Conservation (phyloP, 202 grass and related monocot genomes). For the Schoenoplectus tabernaemontani region DNA sequence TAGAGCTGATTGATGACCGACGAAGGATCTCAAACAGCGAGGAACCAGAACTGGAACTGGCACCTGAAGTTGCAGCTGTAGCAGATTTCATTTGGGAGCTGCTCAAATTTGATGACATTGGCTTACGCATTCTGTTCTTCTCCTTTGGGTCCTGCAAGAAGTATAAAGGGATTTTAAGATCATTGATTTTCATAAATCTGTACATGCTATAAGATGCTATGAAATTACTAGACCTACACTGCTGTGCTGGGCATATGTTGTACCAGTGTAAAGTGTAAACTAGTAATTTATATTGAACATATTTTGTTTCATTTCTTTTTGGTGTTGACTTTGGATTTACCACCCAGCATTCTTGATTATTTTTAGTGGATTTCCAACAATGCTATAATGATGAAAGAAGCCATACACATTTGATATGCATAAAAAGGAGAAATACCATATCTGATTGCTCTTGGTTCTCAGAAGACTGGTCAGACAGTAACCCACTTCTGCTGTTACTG, state of each 20-base stretch:
- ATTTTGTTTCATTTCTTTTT: not conserved
- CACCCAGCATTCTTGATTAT: not conserved
- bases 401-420: not conserved
- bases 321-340: not conserved
- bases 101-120: conserved; percentile 38
- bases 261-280: too few species aligned
- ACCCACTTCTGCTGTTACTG: conserved; percentile 60
- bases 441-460: conserved; percentile 35
- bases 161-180: not conserved
- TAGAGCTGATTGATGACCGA: conserved; percentile 37
- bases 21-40: conserved; percentile 64
- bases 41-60: conserved; percentile 28
- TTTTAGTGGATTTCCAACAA: not conserved
- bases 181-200: not conserved
- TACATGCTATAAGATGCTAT: not conserved
- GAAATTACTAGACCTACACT: not conserved
- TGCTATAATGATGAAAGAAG: not conserved
- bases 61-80: conserved; percentile 15
- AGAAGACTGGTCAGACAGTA: conserved; percentile 31
- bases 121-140: not conserved
- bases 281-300: not conserved
- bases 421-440: conserved; percentile 24
- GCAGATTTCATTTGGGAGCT: conserved; percentile 54
- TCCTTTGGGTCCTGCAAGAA: conserved; percentile 7
- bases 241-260: not conserved